A percentile compares a stretch with the other conserved stretches of the same genome.
Conservation (phyloP, 202 grass and related monocot genomes). For the Carex sylvatica region DNA sequence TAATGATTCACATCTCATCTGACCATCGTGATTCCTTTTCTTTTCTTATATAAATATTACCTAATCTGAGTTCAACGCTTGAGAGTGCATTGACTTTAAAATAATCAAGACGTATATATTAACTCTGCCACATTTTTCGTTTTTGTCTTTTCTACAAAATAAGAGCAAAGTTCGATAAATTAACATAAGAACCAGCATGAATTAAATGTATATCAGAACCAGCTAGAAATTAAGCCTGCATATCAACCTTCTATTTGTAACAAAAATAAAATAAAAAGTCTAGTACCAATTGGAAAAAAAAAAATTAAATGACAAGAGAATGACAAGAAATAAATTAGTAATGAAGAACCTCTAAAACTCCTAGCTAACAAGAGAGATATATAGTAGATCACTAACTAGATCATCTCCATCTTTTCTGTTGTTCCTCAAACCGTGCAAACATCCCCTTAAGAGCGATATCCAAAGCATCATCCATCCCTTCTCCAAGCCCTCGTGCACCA, state of each 20-base stretch:
- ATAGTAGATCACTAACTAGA: neutral
- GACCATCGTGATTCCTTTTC: neutral
- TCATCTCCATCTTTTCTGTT: conserved; percentile 31
- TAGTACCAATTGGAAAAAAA: neutral
- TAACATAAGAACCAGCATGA: neutral
- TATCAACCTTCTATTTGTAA: neutral
- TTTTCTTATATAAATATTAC: neutral
- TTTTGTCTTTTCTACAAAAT: neutral
- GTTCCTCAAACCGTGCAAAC: conserved; percentile 45
- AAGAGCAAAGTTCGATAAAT: neutral
- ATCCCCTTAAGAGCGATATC: conserved; percentile 76
- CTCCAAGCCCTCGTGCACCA: conserved; percentile 40
- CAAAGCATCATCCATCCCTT: conserved; percentile 61
- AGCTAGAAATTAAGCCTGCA: neutral
- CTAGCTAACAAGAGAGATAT: neutral
- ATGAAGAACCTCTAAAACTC: neutral
- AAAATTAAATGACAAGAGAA: neutral
- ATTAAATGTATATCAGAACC: neutral
- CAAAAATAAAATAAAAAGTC: neutral
- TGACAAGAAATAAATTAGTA: neutral
- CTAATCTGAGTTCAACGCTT: neutral
- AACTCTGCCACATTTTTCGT: neutral
- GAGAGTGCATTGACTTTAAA: neutral
- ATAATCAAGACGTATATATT: neutral
- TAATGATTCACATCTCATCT: neutral